Base-by-base conservation (phyloP, 768 basidiomycete genomes). In the Agaricus blazei region DNA sequence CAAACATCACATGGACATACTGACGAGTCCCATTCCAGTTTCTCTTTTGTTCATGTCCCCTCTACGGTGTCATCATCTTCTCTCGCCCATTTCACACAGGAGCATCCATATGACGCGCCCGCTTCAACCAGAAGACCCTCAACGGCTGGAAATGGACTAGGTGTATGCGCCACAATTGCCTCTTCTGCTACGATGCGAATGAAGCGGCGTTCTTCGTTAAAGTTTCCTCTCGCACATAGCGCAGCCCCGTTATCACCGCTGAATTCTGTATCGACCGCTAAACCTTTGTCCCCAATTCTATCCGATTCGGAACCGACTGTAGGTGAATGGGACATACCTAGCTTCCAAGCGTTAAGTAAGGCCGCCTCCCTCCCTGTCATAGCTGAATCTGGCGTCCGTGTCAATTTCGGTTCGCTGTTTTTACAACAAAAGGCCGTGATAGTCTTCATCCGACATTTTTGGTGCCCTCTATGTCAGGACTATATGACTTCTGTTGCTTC, bases 391-490 rank as follows among this genome's bases (percentile, higher is more conserved):
- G 93, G 92, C 3, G 62, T 82, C 8, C 76, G 80, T 8, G 73
- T 88, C 52, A 73, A 70, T 36, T 93, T 95, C 58, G 86, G 88
- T 0, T 79, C 84, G 24, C 67, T 96, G 40, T 85, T 87, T 63
- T 74, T 62, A 31, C 58, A 63, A 7, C 73, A 72, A 47, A 72
- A 72, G 55, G 87, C 86, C 0, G 78, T 93, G 59, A 83, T 93
- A 51, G 70, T 93, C 41, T 96, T 96, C 72, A 86, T 97, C 59
- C 77, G 93, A 42, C 90, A 93, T 68, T 93, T 93, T 70, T 90
- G 85, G 88, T 94, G 92, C 64, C 86, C 89, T 0, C 69, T 84
- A 11, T 92, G 90, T 67, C 90, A 93, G 64, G 93, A 96, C 67
- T 97, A 95, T 67, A 83, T 94, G 77, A 75, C 81, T 41, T 85